Percentiles rank a stretch among this genome's conserved stretches.
phyloP scores from a whole-genome alignment of 1,139 yeast species.

The Yamadazyma epiphylla region DNA sequence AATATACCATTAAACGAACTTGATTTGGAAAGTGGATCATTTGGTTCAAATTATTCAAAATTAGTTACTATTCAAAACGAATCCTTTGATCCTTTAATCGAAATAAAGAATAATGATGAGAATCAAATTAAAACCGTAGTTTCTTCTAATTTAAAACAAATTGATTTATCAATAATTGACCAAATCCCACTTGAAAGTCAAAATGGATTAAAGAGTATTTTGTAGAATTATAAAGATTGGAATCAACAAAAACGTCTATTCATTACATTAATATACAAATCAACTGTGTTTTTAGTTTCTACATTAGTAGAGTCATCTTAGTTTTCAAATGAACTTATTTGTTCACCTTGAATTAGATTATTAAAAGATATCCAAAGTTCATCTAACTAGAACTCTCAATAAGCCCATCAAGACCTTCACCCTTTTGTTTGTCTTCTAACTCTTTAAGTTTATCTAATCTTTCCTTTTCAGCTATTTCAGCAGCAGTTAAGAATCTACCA shows the following conservation, averaged over 20 bases:
- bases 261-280: constrained; percentile 2
- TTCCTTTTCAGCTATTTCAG: constrained; percentile 88
- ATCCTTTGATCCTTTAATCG: constrained; percentile 67
- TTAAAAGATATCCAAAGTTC: no score
- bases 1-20: constrained; percentile 43
- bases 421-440: constrained; percentile 20
- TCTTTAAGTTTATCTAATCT: constrained; percentile 49
- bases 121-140: constrained; percentile 26
- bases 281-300: no score
- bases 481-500: constrained; percentile 93
- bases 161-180: constrained; percentile 27
- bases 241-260: not conserved
- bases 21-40: constrained; percentile 63
- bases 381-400: not conserved
- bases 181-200: constrained; percentile 25
- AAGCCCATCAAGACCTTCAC: not conserved
- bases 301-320: no score
- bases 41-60: constrained; percentile 82
- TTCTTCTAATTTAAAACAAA: constrained; percentile 27
- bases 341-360: no score
- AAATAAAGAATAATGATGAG: constrained; percentile 32
- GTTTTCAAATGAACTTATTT: no score
- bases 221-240: constrained; percentile 1
- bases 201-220: constrained; percentile 12
- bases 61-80: constrained; percentile 59